Conservation (phyloP, 306 rosid genomes). For the Rosa multiflora region DNA sequence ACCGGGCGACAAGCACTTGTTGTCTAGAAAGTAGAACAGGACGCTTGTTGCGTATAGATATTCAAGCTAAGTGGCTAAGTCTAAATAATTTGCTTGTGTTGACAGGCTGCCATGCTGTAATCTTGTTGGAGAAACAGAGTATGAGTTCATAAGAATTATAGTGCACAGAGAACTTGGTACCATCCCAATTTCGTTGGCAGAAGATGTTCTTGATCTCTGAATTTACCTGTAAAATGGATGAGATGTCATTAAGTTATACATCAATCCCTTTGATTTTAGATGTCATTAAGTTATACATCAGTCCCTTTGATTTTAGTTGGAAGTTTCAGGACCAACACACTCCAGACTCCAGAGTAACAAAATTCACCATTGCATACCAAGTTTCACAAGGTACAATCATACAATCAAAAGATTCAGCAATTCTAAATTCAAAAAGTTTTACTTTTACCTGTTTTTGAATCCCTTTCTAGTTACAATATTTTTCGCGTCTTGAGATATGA, state of each 20-base stretch:
- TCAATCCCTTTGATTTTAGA: neutral
- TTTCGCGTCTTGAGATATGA: conserved; percentile 74
- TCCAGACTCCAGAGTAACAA: neutral
- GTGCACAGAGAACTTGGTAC: conserved; percentile 7
- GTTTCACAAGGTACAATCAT: neutral
- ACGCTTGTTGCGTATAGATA: neutral
- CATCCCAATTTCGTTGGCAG: conserved; percentile 15
- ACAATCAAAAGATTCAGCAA: conserved; percentile 1
- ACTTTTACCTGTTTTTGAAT: conserved; percentile 46
- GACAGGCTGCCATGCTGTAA: neutral
- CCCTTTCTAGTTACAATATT: conserved; percentile 51
- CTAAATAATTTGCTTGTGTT: neutral
- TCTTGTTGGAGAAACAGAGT: neutral
- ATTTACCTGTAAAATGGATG: conserved; percentile 39
- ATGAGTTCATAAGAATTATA: neutral
- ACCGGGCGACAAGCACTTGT: neutral
- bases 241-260: neutral
- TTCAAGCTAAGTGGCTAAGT: neutral
- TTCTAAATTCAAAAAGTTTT: neutral
- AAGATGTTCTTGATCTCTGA: conserved; percentile 17
- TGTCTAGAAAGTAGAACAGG: neutral
- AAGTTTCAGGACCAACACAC: neutral
- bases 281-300: neutral
- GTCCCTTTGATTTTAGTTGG: neutral
- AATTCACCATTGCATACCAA: neutral